Conservation (phyloP, 257 asterid species). For the Solanum appendiculatum region DNA sequence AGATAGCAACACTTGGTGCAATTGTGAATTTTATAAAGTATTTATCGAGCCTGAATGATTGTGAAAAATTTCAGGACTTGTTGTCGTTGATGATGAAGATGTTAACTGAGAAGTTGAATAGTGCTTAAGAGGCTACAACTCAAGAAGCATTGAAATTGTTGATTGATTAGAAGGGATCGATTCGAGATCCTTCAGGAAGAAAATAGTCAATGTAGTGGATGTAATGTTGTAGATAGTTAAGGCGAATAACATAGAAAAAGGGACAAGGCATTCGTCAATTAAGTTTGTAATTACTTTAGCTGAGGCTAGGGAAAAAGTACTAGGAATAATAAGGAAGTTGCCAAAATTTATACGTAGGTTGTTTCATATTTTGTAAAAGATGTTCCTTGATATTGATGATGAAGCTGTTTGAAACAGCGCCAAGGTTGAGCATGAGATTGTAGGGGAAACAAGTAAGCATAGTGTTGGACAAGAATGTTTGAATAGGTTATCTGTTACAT, state of each 20-base stretch:
- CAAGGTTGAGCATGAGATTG: slow-evolving; percentile 60
- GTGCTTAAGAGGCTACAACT: no score
- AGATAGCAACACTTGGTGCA: no score
- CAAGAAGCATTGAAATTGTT: no score
- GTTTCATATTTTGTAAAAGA: slow-evolving; percentile 58
- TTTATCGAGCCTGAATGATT: no score
- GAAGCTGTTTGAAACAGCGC: slow-evolving; percentile 85
- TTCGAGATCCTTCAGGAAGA: slow-evolving; percentile 92
- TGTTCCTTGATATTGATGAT: slow-evolving; percentile 76
- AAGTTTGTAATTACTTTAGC: slow-evolving; percentile 79
- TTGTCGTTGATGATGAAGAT: no score
- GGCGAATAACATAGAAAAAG: slow-evolving; percentile 71
- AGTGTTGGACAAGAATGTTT: slow-evolving; percentile 29
- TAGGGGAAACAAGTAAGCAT: slow-evolving; percentile 71
- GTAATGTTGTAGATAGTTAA: slow-evolving; percentile 53
- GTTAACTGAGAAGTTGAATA: no score
- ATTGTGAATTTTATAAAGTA: no score
- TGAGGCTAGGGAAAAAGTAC: slow-evolving; percentile 78
- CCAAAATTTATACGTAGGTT: slow-evolving; percentile 66
- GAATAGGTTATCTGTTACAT: slow-evolving; percentile 11
- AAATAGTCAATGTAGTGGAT: slow-evolving; percentile 61
- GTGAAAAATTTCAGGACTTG: no score
- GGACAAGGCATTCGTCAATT: slow-evolving; percentile 72
- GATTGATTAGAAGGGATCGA: not conserved
- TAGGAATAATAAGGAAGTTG: slow-evolving; percentile 92